Evolutionary conservation across 352 stramenopile species (phyloP), one percentile per base, ranked within the genome.

Genomic region (Aphanomyces cochlioides): DNA sequence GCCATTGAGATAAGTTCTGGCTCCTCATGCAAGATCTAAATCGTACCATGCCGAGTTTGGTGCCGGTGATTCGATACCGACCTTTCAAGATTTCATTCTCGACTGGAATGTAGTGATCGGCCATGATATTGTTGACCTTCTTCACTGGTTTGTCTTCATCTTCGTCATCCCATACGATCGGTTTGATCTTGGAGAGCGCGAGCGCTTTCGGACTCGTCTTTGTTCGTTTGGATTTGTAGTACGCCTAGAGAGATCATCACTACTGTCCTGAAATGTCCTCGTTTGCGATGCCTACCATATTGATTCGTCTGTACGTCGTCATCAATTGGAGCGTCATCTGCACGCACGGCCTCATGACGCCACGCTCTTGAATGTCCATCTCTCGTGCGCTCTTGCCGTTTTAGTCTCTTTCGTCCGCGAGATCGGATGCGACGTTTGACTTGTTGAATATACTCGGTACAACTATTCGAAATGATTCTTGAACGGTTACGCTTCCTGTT

Each of bases 291-390:
- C 28, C 28, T 76, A 92, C 86, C 72, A 77, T 61, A 79, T 99
- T 99, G 78, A 99, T 99, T 56, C 86, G 73, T 76, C 98, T 98
- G 79, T 99, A 98, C 15, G 97, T 99, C 73, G 96, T 83, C 78
- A 99, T 96, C 47, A 99, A 86, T 21, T 87, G 77, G 7, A 95
- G 73, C 39, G 90, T 97, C 67, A 99, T 87, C 82, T 98, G 79
- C 48, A 80, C 47, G 72, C 67, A 72, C 37, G 50, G 40, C 54
- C 57, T 47, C 61, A 17, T 47, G 68, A 50, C 17, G 19, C 41
- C 59, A 38, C 36, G 59, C 43, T 53, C 39, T 67, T 67, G 7
- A 19, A 40, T 56, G 15, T 48, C 59, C 39, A 41, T 54, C 36
- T 56, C 41, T 19, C n/a, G 41, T n/a, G 28, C 59, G 36, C 28